Conservation (phyloP, 2,329 filamentous ascomycete genomes). For the Amylocarpus encephaloides region DNA sequence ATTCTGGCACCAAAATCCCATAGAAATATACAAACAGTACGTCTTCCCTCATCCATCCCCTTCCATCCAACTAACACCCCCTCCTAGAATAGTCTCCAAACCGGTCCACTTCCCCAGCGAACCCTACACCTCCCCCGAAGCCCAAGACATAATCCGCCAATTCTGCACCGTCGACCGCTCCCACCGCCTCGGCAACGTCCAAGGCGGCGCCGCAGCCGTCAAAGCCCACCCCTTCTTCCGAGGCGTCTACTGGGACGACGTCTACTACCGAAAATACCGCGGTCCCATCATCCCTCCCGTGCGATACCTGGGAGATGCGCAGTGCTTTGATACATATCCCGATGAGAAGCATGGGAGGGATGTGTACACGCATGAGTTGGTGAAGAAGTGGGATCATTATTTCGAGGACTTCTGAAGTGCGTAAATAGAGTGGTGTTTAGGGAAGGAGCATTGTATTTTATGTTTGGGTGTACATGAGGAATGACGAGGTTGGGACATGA, state of each 20-base stretch:
- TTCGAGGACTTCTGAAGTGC: slow-evolving; percentile 61
- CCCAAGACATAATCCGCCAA: slow-evolving; percentile 67
- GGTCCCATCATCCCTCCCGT: slow-evolving; percentile 74
- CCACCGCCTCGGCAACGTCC: slow-evolving; percentile 70
- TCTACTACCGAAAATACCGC: slow-evolving; percentile 55
- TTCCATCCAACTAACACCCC: slow-evolving; percentile 36
- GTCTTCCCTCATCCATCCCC: slow-evolving; percentile 24
- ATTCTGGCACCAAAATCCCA: slow-evolving; percentile 81
- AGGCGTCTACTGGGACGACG: slow-evolving; percentile 66
- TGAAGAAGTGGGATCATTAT: slow-evolving; percentile 59
- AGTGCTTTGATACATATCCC: slow-evolving; percentile 80
- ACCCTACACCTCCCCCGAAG: slow-evolving; percentile 57
- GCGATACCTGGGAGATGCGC: slow-evolving; percentile 64
- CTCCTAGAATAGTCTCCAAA: slow-evolving; percentile 36
- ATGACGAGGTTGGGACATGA: neutral
- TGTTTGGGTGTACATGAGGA: neutral
- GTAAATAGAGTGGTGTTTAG: neutral
- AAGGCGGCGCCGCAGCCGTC: slow-evolving; percentile 64
- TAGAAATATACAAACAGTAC: slow-evolving; percentile 78
- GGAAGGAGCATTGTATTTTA: neutral
- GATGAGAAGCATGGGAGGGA: slow-evolving; percentile 63
- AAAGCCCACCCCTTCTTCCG: slow-evolving; percentile 73
- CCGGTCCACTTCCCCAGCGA: slow-evolving; percentile 39
- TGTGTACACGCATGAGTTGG: slow-evolving; percentile 63
- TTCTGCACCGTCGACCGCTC: slow-evolving; percentile 76